Evolutionary conservation across 2,329 filamentous ascomycete genomes (phyloP), one percentile per base, ranked within the genome.

Genomic region (Cladosporium sp.): DNA sequence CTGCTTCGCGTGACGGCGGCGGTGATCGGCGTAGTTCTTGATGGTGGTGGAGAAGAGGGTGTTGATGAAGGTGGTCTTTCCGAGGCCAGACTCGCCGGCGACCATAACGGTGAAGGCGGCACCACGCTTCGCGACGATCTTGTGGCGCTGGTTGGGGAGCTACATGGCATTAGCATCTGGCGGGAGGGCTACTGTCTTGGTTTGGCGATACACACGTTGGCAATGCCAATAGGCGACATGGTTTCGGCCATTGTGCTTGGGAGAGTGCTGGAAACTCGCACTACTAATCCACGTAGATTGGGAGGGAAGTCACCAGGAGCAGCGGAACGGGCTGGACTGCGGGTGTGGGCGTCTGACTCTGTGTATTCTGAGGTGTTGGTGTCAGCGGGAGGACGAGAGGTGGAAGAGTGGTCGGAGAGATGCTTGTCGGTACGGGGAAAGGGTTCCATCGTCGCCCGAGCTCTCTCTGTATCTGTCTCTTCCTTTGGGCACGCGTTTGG

Each of bases 31-130:
- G 73, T 98, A 98, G 82, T 97, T 98, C 82, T 98, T 98, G 83
- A 98, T 98, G 65, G 93, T 98, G 60, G 94, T 98, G 57, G 93
- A 98, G 82, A 98, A 98, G 55, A 98, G 85, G 53, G 93, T 98
- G 84, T 98, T 98, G 84, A 98, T 97, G 77, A 98, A 98, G 66
- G 93, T 98, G 20, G 94, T 98, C 83, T 98, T 98, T 78, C 93
- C 93, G 63, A 97, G 78, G 68, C 92, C 92, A 61, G 93, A 97
- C 78, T 98, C 92, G 77, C 92, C 92, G 77, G 93, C 93, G 75
- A 97, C 93, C 93, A 98, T 98, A 68, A 98, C 96, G 59, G 93
- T 98, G 76, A 98, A 98, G 68, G 91, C 88, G 67, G 93, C 94
- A 76, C 93, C 93, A 75, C 94, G 86, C 74, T 84, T 85, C 55